Conservation (phyloP, 495 filamentous ascomycete species). For the Penicillium parvum region DNA sequence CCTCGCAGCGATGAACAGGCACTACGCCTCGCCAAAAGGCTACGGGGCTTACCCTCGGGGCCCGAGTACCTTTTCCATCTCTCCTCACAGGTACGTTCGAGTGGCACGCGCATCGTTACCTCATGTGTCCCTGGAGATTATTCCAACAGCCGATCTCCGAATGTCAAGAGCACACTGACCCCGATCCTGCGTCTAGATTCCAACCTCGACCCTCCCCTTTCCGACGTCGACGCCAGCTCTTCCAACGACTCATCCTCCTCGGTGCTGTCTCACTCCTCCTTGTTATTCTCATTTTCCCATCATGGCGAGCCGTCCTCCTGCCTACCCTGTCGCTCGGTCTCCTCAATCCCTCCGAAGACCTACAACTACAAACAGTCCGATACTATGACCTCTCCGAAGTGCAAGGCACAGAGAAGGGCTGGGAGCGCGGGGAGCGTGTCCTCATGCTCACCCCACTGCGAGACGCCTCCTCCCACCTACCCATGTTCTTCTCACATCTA, state of each 20-base stretch:
- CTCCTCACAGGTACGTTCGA: conserved; percentile 72
- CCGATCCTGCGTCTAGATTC: conserved; percentile 41
- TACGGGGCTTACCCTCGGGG: conserved; percentile 60
- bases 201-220: conserved; percentile 76
- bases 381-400: conserved; percentile 94
- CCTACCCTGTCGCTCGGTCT: conserved; percentile 65
- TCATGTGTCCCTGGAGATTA: no score
- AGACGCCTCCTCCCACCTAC: conserved; percentile 88
- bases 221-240: conserved; percentile 68
- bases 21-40: conserved; percentile 72
- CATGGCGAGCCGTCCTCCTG: conserved; percentile 63
- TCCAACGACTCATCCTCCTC: conserved; percentile 59
- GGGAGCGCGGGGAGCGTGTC: conserved; percentile 93
- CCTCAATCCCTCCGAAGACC: conserved; percentile 61
- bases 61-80: conserved; percentile 72
- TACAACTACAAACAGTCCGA: conserved; percentile 85
- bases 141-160: conserved; percentile 4
- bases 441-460: conserved; percentile 91
- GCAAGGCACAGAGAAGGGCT: conserved; percentile 82
- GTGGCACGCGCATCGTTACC: conserved; percentile 5
- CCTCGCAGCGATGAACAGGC: conserved; percentile 48
- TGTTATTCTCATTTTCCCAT: conserved; percentile 62
- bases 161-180: conserved; percentile 6
- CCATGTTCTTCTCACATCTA: conserved; percentile 97
- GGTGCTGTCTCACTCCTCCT: conserved; percentile 53